Evolutionary conservation across 192 early-diverging fungal genomes (phyloP).

Genomic region (Entomortierella parvispora): DNA sequence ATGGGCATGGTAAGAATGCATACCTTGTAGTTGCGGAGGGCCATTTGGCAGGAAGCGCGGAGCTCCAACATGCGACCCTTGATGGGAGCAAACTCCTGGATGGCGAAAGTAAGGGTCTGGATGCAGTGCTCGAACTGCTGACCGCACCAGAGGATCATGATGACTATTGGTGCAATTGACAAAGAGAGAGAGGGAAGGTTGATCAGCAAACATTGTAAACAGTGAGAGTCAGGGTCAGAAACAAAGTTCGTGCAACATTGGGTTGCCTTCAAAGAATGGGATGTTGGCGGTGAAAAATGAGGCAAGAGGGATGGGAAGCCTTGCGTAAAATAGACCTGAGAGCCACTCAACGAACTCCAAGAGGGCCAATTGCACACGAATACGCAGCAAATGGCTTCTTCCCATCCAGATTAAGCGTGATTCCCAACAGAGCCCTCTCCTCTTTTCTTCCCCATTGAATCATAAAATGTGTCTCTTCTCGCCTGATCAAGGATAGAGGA

Average conservation of each 20-base stretch:
- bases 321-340: too few relatives aligned
- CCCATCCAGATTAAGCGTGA: background rate
- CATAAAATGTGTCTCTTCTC: too few relatives aligned
- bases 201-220: background rate
- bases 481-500: too few relatives aligned
- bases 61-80: constrained; percentile 63
- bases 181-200: background rate
- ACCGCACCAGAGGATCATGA: constrained; percentile 67
- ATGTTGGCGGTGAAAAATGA: too few relatives aligned
- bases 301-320: too few relatives aligned
- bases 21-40: constrained; percentile 56
- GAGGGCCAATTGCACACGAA: too few relatives aligned
- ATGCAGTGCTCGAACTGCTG: constrained; percentile 67
- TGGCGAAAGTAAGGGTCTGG: constrained; percentile 64
- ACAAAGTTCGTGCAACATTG: constrained; percentile 44
- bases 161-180: constrained; percentile 31
- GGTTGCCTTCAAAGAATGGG: constrained; percentile 49
- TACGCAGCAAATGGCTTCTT: too few relatives aligned
- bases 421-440: background rate
- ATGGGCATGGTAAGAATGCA: too few relatives aligned
- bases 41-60: constrained; percentile 64
- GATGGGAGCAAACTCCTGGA: constrained; percentile 61
- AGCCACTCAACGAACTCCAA: too few relatives aligned
- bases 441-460: too few relatives aligned
- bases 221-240: background rate